Base-by-base conservation (phyloP, 345 rosid genomes). In the Arabidopsis arenosa region DNA sequence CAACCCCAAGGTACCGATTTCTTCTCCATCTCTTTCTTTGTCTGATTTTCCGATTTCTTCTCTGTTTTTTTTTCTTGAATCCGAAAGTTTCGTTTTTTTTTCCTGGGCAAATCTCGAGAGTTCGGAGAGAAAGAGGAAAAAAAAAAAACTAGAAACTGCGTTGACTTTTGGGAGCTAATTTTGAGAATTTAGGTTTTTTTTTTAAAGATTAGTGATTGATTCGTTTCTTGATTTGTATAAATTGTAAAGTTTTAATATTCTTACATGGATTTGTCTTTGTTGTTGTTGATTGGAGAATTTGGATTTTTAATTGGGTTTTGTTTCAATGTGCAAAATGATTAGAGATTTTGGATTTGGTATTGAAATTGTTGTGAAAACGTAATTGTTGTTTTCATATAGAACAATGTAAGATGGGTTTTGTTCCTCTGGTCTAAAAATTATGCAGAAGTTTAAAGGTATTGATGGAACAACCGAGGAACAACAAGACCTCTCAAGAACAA, bases 401-500 rank as follows among this genome's bases (percentile, higher is more conserved):
- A 11, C 30, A 33, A 33, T 60, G 26, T 59, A 41, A 75, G 58
- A 66, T 23, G 62, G 26, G 36, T 3, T 68, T 53, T 76, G 49
- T 76, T 61, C 30, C 4, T 66, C 28, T 44, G 49, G 7, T 44
- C 49, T 44, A 45, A 23, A 26, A 51, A 53, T 13, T 60, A 12
- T 72, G 78, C 70, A 78, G 81, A 78, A 78, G 78, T 64, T 7
- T 40, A 9, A 52, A 66, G 61, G 59, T 21, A 76, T 69, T 76
- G 80, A 78, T 78, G 81, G 81, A 78, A 73, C 69, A 59, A 78
- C 81, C 69, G 9, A 73, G 74, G 73, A 35, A 60, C 58, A 55
- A 60, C 58, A 55, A 73, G 63, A 60, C 67, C 26, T 60, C 70
- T 67, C 77, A 78, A 73, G 81, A 78, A 6, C 78, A 78, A 67